phyloP scores from a whole-genome alignment of 371 early-diverging fungal species.

The Rhizomucor pusillus region DNA sequence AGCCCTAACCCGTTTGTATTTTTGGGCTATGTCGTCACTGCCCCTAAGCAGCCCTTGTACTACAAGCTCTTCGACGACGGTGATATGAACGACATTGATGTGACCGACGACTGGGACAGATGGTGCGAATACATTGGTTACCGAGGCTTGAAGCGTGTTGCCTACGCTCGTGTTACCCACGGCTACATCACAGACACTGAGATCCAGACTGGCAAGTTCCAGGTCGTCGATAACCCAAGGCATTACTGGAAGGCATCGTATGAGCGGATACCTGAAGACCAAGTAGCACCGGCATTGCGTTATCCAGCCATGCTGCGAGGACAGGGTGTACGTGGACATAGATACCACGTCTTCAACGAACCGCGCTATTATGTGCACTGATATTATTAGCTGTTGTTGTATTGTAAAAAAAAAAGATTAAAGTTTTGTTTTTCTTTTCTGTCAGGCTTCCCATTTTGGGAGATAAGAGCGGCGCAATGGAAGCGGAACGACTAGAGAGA shows the following conservation, averaged over 20 bases:
- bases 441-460: slow-evolving; percentile 3
- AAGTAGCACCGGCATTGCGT: slow-evolving; percentile 52
- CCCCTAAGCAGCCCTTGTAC: slow-evolving; percentile 66
- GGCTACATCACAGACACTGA: slow-evolving; percentile 85
- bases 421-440: not conserved
- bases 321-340: slow-evolving; percentile 69
- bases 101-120: slow-evolving; percentile 68
- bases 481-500: not conserved
- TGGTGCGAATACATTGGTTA: slow-evolving; percentile 87
- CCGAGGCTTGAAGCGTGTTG: slow-evolving; percentile 73
- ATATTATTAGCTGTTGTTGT: slow-evolving; percentile 1
- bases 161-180: slow-evolving; percentile 77
- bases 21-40: slow-evolving; percentile 81
- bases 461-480: not conserved
- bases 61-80: slow-evolving; percentile 65
- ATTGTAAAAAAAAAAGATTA: not conserved
- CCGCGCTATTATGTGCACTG: slow-evolving; percentile 66
- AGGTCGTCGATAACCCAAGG: slow-evolving; percentile 54
- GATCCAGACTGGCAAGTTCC: slow-evolving; percentile 83
- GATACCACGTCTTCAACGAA: slow-evolving; percentile 78
- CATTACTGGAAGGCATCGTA: slow-evolving; percentile 60
- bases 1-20: slow-evolving; percentile 77
- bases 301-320: slow-evolving; percentile 74
- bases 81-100: slow-evolving; percentile 75
- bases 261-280: slow-evolving; percentile 48